Conservation (phyloP, 352 stramenopile species). For the Lagenidium sp. region DNA sequence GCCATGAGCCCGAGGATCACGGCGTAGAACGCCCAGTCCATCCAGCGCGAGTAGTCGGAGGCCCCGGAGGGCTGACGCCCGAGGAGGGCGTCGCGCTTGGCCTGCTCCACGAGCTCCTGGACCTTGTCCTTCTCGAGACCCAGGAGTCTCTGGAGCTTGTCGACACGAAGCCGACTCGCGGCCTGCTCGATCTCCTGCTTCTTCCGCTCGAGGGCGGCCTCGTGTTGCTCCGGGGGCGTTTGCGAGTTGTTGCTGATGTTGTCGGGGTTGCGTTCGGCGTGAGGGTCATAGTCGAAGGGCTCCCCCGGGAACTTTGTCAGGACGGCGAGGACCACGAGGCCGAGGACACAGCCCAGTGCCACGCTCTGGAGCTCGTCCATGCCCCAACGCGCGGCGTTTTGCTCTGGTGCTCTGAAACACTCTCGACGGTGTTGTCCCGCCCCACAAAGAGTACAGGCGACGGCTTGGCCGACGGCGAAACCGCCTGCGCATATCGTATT, state of each 20-base stretch:
- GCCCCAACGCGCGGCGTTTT: neutral
- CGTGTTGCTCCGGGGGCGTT: too few species aligned
- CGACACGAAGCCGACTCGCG: constrained; percentile 25
- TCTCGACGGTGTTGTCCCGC: too few species aligned
- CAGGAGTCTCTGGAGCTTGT: constrained; percentile 50
- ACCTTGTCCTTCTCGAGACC: constrained; percentile 36
- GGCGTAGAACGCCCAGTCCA: constrained; percentile 34
- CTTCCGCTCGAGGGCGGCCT: neutral
- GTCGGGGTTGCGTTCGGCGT: neutral
- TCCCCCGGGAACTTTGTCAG: constrained; percentile 43
- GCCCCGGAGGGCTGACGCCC: constrained; percentile 5
- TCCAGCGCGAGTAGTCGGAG: constrained; percentile 23
- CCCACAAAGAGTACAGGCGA: too few species aligned
- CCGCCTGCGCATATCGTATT: too few species aligned
- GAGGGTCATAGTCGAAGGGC: constrained; percentile 38
- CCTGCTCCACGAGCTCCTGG: constrained; percentile 24
- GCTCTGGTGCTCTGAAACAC: neutral
- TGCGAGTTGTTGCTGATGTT: neutral
- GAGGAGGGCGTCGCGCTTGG: constrained; percentile 22
- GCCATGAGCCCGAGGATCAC: constrained; percentile 26
- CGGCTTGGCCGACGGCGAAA: too few species aligned
- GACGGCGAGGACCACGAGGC: constrained; percentile 28
- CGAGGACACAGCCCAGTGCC: constrained; percentile 25
- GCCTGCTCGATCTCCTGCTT: constrained; percentile 21
- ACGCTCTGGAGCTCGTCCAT: constrained; percentile 46